Conservation (phyloP, 1,284 basidiomycete genomes). For the Rhizoctonia solani region DNA sequence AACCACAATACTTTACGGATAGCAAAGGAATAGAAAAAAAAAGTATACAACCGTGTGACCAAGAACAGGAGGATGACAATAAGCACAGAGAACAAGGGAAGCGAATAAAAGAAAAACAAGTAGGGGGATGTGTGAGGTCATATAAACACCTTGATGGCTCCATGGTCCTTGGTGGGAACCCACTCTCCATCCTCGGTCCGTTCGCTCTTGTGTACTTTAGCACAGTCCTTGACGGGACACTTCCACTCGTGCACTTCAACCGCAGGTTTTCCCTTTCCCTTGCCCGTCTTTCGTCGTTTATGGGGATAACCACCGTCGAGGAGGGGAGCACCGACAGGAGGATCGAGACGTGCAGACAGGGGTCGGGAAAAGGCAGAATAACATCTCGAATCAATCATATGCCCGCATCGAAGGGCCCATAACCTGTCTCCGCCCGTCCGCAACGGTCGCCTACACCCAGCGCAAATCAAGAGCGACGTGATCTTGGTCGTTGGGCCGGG, state of each 20-base stretch:
- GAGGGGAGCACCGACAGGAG: background rate
- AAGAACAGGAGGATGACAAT: background rate
- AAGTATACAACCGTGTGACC: too few species aligned
- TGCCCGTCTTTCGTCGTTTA: background rate
- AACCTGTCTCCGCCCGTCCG: constrained; percentile 4
- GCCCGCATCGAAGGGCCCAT: constrained; percentile 16
- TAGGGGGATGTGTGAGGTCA: background rate
- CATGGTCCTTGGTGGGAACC: constrained; percentile 5
- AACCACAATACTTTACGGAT: too few species aligned
- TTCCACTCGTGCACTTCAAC: constrained; percentile 5
- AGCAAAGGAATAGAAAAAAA: too few species aligned
- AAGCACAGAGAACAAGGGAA: background rate
- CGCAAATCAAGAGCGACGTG: constrained; percentile 7
- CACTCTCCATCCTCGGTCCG: background rate
- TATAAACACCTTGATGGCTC: constrained; percentile 11
- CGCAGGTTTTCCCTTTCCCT: background rate
- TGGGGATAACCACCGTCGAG: too few species aligned
- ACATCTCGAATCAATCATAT: constrained; percentile 28
- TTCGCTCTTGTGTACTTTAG: constrained; percentile 1
- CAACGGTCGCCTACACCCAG: constrained; percentile 12
- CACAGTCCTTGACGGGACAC: background rate
- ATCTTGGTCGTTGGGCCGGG: background rate
- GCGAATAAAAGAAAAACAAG: background rate
- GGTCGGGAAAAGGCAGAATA: constrained; percentile 3
- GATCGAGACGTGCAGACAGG: background rate